These are phyloP conservation scores for Penicillium bovifimosum DNA, from an alignment of 495 filamentous ascomycete genomes.

Conservation along the genomic window DNA sequence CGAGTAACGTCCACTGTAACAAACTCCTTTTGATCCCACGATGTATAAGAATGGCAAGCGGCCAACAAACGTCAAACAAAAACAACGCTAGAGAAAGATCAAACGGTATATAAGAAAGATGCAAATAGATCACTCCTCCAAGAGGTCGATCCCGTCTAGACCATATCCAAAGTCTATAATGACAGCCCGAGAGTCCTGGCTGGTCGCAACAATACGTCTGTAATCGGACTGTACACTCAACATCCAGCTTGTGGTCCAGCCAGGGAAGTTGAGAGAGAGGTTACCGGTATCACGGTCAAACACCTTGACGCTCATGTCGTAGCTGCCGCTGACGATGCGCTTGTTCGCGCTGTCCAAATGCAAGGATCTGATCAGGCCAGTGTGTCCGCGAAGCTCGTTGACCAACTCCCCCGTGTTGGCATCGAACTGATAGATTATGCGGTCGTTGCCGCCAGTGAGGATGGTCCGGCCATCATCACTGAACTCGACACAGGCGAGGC, in stretches of 20 bases:
- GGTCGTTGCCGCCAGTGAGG: constrained; percentile 88
- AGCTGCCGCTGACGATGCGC: constrained; percentile 82
- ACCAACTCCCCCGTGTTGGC: constrained; percentile 81
- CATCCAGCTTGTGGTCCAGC: constrained; percentile 95
- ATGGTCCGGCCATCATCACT: constrained; percentile 84
- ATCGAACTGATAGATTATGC: constrained; percentile 90
- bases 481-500: constrained; percentile 93
- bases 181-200: constrained; percentile 83
- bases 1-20: neutral
- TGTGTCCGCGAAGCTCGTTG: constrained; percentile 69
- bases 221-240: constrained; percentile 93
- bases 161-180: constrained; percentile 72
- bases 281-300: constrained; percentile 75
- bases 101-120: constrained; percentile 14
- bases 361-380: constrained; percentile 75
- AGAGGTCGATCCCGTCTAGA: constrained; percentile 43
- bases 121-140: constrained; percentile 35
- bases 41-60: constrained; percentile 11
- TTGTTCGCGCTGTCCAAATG: constrained; percentile 81
- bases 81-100: constrained; percentile 14
- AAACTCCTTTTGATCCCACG: constrained; percentile 16
- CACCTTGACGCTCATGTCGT: constrained; percentile 91
- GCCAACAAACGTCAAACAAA: constrained; percentile 6
- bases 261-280: constrained; percentile 68
- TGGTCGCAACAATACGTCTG: constrained; percentile 83